Evolutionary conservation across 2,329 filamentous ascomycete genomes (phyloP).

Genomic region (Orbilia oligospora): DNA sequence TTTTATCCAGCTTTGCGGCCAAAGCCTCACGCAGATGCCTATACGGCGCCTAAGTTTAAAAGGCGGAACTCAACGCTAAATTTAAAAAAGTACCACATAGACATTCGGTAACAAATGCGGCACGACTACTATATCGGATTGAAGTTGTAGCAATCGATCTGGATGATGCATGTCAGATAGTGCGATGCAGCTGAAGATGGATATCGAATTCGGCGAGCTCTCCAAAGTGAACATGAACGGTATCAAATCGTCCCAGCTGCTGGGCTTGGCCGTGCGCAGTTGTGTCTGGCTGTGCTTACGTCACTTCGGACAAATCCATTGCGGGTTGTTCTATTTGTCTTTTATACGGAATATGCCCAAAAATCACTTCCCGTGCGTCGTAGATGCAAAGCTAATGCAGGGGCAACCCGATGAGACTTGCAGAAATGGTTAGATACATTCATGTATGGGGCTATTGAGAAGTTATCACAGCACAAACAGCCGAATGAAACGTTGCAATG

Average conservation of each 20-base stretch:
- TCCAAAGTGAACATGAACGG: neutral
- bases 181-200: neutral
- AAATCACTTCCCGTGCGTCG: neutral
- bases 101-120: too few species aligned
- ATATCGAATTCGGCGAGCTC: neutral
- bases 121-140: neutral
- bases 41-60: neutral
- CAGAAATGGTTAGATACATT: conserved; percentile 2
- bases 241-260: neutral
- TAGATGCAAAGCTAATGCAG: conserved; percentile 18
- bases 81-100: neutral
- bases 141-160: neutral
- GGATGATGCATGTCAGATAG: neutral
- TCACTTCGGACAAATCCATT: conserved; percentile 6
- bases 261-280: neutral
- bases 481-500: conserved; percentile 10
- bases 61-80: neutral
- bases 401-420: neutral
- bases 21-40: neutral
- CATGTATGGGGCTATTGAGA: neutral
- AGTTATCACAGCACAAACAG: neutral
- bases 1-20: neutral
- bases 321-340: neutral
- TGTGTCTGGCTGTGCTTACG: conserved; percentile 3
- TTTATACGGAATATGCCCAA: conserved; percentile 16